Evolutionary conservation across 2,329 filamentous ascomycete genomes (phyloP).

Genomic region (Fusarium sp.): DNA sequence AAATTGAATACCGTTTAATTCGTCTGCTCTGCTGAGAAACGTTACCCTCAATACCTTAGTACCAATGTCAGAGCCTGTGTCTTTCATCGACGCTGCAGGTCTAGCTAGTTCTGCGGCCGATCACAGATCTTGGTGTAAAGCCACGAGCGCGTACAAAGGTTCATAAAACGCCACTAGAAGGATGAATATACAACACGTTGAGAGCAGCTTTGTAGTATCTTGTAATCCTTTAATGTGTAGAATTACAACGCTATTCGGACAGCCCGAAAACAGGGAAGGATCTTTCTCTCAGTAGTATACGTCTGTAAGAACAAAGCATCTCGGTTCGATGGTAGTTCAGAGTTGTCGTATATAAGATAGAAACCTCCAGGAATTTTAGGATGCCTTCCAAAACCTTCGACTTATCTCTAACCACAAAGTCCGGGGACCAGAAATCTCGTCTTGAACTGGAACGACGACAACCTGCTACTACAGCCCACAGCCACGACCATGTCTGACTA

Average conservation of each 20-base stretch:
- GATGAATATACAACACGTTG: neutral
- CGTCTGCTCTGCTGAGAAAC: no score
- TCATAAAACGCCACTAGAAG: neutral
- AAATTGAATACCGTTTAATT: no score
- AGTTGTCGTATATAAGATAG: neutral
- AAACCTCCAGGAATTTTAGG: neutral
- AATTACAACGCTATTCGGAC: neutral
- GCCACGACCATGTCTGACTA: constrained; percentile 20
- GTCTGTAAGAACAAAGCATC: constrained; percentile 4
- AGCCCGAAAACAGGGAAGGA: neutral
- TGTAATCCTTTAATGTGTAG: neutral
- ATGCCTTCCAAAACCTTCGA: fast-evolving
- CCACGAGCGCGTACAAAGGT: neutral
- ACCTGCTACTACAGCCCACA: neutral
- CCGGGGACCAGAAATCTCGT: neutral
- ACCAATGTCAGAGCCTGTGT: no score
- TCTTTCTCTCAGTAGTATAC: neutral
- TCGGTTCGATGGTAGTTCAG: neutral
- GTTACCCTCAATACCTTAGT: no score
- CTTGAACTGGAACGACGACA: neutral
- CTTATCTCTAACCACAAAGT: fast-evolving
- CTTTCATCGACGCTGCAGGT: fast-evolving
- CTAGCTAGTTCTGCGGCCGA: neutral
- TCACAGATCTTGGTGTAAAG: neutral
- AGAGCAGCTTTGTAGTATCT: neutral